Percentiles rank a stretch among this genome's conserved stretches.
These are phyloP conservation scores for Silene conica DNA, from an alignment of 148 eudicot species.

Conservation along the genomic window DNA sequence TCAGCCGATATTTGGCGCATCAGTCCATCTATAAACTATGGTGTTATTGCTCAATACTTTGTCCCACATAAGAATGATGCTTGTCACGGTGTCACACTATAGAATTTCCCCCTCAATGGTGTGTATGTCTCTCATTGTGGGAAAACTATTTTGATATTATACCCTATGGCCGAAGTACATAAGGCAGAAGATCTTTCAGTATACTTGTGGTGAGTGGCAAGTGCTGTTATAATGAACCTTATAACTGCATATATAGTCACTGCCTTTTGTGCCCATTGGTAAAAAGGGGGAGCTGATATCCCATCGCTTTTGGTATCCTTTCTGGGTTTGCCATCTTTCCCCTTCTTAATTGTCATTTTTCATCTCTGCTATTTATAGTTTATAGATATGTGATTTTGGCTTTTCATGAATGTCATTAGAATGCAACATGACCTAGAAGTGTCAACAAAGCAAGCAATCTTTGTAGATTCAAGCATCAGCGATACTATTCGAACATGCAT, in stretches of 20 bases:
- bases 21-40: neutral
- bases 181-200: neutral
- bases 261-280: neutral
- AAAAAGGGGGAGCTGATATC: neutral
- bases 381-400: neutral
- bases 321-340: neutral
- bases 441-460: slow-evolving; percentile 83
- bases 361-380: neutral
- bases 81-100: neutral
- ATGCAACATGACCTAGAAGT: slow-evolving; percentile 91
- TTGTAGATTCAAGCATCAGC: slow-evolving; percentile 96
- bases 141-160: neutral
- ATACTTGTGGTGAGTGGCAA: slow-evolving; percentile 2
- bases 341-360: neutral
- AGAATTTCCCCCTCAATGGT: neutral
- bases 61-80: neutral
- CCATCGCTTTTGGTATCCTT: neutral
- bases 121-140: neutral
- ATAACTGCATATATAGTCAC: slow-evolving; percentile 1
- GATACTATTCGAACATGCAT: slow-evolving; percentile 98
- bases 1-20: too few species aligned
- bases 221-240: neutral
- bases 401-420: slow-evolving; percentile 34
- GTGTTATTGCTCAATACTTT: neutral
- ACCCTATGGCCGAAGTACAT: neutral